phyloP scores from a whole-genome alignment of 805 yeast genomes.

The Komagataella mondaviorum region DNA sequence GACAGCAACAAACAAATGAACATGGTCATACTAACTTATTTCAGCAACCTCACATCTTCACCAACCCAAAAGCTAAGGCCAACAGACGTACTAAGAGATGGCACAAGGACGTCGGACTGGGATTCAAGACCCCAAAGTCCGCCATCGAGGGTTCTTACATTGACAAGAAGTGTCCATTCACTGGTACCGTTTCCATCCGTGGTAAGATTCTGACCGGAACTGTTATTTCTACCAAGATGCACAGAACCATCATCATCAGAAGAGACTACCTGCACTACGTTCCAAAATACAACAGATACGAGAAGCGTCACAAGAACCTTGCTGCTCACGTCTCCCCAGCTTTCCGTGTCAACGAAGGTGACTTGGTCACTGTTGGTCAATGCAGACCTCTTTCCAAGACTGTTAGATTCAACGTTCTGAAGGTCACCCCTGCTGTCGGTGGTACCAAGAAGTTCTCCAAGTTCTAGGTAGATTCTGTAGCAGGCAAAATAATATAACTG shows the following conservation, averaged over 20 bases:
- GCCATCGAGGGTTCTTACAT: constrained; percentile 98
- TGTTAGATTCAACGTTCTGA: constrained; percentile 98
- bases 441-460: constrained; percentile 92
- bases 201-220: constrained; percentile 99
- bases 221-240: constrained; percentile 99
- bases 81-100: constrained; percentile 99
- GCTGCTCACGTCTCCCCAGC: constrained; percentile 99
- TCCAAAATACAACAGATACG: constrained; percentile 99
- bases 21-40: constrained; percentile 7
- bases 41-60: constrained; percentile 99
- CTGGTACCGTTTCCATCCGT: constrained; percentile 94
- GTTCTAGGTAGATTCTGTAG: constrained; percentile 47
- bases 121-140: constrained; percentile 99
- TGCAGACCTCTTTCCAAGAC: constrained; percentile 99
- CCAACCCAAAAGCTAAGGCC: constrained; percentile 99
- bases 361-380: constrained; percentile 98
- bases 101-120: constrained; percentile 99
- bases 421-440: constrained; percentile 82
- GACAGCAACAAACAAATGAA: neutral
- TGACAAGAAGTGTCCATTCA: constrained; percentile 99
- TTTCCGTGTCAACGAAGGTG: constrained; percentile 99
- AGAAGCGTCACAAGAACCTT: constrained; percentile 99
- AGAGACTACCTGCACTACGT: constrained; percentile 99
- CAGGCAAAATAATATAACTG: neutral
- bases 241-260: constrained; percentile 99